Evolutionary conservation across 345 rosid genomes (phyloP).

Genomic region (Capsella bursapastoris): DNA sequence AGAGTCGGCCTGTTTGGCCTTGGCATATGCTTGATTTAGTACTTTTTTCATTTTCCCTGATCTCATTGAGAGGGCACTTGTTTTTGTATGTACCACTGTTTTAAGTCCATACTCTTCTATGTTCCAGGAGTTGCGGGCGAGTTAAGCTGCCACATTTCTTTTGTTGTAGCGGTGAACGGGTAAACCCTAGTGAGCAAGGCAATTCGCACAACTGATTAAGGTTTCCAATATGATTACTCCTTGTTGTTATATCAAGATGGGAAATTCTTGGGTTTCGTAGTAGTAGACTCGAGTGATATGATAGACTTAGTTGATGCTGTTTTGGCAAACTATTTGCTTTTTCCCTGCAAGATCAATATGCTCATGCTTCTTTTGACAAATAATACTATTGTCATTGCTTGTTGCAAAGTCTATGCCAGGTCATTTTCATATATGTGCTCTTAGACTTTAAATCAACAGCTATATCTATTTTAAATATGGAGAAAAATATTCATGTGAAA

Average conservation of each 20-base stretch:
- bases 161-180: conserved; percentile 91
- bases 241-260: conserved; percentile 21
- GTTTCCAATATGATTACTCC: conserved; percentile 16
- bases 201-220: conserved; percentile 21
- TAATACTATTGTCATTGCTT: conserved; percentile 27
- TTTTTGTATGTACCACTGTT: neutral
- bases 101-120: conserved; percentile 9
- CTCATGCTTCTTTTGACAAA: conserved; percentile 13
- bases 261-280: conserved; percentile 27
- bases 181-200: conserved; percentile 39
- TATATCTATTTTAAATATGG: conserved; percentile 2
- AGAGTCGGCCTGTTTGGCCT: conserved; percentile 9
- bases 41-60: neutral
- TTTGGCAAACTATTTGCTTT: conserved; percentile 26
- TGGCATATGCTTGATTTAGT: neutral
- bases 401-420: conserved; percentile 24
- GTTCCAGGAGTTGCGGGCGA: conserved; percentile 77
- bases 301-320: conserved; percentile 25
- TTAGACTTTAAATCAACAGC: conserved; percentile 2
- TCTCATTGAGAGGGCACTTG: neutral
- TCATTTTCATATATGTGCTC: conserved; percentile 19
- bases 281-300: conserved; percentile 13
- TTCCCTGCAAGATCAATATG: conserved; percentile 30
- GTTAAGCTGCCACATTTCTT: conserved; percentile 92
- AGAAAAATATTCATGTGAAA: conserved; percentile 13